Evolutionary conservation across 176 grass and related monocot genomes (phyloP), one percentile per base, ranked within the genome.

Genomic region (Rhynchospora tenuis): DNA sequence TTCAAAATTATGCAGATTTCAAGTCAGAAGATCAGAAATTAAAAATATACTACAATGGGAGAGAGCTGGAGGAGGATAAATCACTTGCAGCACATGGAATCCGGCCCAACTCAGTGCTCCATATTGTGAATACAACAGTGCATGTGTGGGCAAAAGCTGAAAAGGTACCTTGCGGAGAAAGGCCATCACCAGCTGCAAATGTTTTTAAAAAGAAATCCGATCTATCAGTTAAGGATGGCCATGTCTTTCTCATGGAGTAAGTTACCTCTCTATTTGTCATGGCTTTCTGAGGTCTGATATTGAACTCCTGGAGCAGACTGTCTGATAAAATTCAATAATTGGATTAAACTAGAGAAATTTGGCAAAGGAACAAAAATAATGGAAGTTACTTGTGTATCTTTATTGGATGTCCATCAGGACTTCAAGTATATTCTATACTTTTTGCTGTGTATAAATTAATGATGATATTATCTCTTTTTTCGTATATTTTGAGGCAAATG

Each of bases 171-270:
- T 91, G 91, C 57, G 93, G 95, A 83, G 87, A 93, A 80, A 98
- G 88, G 83, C 88, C 96, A 84, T 76, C 92, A 77, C 88, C 90
- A 52, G 87, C 89, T 86, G 87, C 96, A 74, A 92, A 90, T 28
- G 92, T 92, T 83, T 95, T 95, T 87, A 98, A 91, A 85, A 98
- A 93, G 85, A 98, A 93, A 91, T 63, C 88, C 31, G 95, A 98
- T 42, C 87, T 98, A 71, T 98, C 95, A 9, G 85, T 95, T 43
- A 98, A 89, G 80, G 95, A 98, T 86, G 95, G 95, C 12, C 91
- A 93, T 90, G 89, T 95, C 51, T 93, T 98, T 89, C 87, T 98
- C 65, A 90, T 95, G 89, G 95, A 98, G 95, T 98, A 93, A 93
- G 95, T 45, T 66, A 13, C 67, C 60, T 82, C 19, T 82, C 20